Base-by-base conservation (phyloP, 352 stramenopile genomes). In the Pythium monospermum region DNA sequence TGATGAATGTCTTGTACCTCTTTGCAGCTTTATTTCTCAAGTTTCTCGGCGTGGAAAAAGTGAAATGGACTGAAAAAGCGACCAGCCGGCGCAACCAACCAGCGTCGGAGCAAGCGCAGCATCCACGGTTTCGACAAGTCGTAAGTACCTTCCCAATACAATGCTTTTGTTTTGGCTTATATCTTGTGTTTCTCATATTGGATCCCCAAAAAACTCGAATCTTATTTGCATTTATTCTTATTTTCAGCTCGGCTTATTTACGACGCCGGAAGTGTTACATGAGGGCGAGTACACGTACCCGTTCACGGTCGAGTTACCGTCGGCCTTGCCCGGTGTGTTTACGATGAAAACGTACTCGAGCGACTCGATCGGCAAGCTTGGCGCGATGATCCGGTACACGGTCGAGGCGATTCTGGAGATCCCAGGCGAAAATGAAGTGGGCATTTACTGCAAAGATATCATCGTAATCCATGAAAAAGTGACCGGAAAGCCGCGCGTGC, bases 11-110 rank as follows among this genome's bases (percentile, higher is more conserved):
- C n/a, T n/a, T n/a, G n/a, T n/a, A n/a, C n/a, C n/a, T n/a, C n/a
- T 52, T 5, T 15, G n/a, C 43, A 87, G 77, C 76, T 30, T 49
- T 88, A 21, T 66, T 75, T 23, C 65, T 88, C 32, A 83, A 83
- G 51, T 59, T 72, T 11, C 51, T 58, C 2, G 77, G 77, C 13
- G 81, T 82, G 33, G 77, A 88, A 45, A 81, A 82, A 33, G 66
- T 85, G 23, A 64, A 72, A 49, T 83, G 71, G 57, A 73, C 68
- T 21, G 60, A 57, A 16, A 59, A 59, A 0, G 49, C 65, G 40
- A 37, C 41, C 10, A 10, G 10, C 3, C 16, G 8, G 13, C 28
- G 53, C 10, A 39, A 21, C n/a, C 8, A 40, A 19, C 30, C 54
- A 25, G 5, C 39, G 21, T 27, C 45, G 6, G 19, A 56, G 33